Conservation (phyloP, 2,329 filamentous ascomycete species). For the Diaporthe ampelina region DNA sequence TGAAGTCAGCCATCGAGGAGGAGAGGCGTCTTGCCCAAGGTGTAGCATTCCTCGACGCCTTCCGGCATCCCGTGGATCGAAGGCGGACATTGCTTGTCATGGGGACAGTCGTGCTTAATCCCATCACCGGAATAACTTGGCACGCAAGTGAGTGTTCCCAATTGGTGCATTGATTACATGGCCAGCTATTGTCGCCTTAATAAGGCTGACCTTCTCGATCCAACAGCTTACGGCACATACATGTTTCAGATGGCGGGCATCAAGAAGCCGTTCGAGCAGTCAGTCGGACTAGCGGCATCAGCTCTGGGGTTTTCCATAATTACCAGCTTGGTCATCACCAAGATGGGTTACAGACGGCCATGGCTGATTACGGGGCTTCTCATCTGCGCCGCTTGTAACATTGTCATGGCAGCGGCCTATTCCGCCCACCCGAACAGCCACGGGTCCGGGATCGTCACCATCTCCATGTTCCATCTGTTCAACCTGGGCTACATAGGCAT, state of each 20-base stretch:
- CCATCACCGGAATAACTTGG: constrained; percentile 8
- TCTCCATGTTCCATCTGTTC: constrained; percentile 9
- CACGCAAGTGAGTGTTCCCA: background rate
- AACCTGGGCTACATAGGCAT: constrained; percentile 9
- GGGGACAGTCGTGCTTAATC: background rate
- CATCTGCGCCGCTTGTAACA: constrained; percentile 6
- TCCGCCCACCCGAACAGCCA: background rate
- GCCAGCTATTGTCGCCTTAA: background rate
- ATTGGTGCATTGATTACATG: too few relatives aligned
- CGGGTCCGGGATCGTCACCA: constrained; percentile 6
- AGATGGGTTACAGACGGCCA: constrained; percentile 10
- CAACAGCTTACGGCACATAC: constrained; percentile 20
- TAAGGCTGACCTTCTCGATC: background rate
- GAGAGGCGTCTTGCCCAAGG: background rate
- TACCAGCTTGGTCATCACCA: background rate
- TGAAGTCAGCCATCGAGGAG: constrained; percentile 18
- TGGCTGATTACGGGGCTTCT: constrained; percentile 6
- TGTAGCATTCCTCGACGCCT: background rate
- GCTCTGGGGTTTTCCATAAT: background rate
- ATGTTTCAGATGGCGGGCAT: constrained; percentile 24
- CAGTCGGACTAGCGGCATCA: background rate
- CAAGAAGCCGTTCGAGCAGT: background rate
- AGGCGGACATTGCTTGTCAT: background rate
- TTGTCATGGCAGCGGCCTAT: constrained; percentile 19
- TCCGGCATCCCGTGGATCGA: constrained; percentile 9